Evolutionary conservation across 768 basidiomycete genomes (phyloP), one percentile per base, ranked within the genome.

Genomic region (Calocybe indica): DNA sequence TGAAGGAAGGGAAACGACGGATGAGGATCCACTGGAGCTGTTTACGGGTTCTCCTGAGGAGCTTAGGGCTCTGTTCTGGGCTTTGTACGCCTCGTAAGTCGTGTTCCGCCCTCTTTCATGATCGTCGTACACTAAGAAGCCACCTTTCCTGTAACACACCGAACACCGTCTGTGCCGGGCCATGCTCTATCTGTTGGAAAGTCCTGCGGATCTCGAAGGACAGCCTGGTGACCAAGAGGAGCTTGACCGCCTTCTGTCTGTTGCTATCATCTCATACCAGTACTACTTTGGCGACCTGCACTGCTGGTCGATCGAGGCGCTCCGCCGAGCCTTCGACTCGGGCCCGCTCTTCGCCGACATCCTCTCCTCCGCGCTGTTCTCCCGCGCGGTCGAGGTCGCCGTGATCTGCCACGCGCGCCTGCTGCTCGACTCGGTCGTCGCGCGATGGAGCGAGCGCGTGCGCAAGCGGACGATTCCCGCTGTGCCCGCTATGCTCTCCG

Each of bases 61-160:
- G 45, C 77, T 74, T 52, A 66, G 74, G 8, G 76, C 75, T 3
- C 66, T 82, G 35, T 60, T 80, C 33, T 80, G 78, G 76, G 69
- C 73, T 3, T 55, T 78, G 40, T 73, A 79, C 53, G 71, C 74
- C 0, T 56, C 70, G 79, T 82, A 63, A 58, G 77, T 70, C 43
- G 45, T 46, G 46, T 7, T 13, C 13, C 5, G 14, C 33, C 8
- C 41, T 34, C 7, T 9, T 6, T 32, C 7, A 15, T 22, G 4
- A 22, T 7, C n/a, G 28, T 31, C 11, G 7, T 10, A 38, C 22
- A 5, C 32, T 14, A 33, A 37, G 48, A 41, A 14, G 35, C 6
- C 13, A 29, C 1, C 6, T 3, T 22, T 28, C 12, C 22, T 22
- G 22, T 22, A 22, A 22, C 22, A 22, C 22, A 43, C 1, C 10